Evolutionary conservation across 2,329 filamentous ascomycete species (phyloP).

Genomic region (Penicillium sp.): DNA sequence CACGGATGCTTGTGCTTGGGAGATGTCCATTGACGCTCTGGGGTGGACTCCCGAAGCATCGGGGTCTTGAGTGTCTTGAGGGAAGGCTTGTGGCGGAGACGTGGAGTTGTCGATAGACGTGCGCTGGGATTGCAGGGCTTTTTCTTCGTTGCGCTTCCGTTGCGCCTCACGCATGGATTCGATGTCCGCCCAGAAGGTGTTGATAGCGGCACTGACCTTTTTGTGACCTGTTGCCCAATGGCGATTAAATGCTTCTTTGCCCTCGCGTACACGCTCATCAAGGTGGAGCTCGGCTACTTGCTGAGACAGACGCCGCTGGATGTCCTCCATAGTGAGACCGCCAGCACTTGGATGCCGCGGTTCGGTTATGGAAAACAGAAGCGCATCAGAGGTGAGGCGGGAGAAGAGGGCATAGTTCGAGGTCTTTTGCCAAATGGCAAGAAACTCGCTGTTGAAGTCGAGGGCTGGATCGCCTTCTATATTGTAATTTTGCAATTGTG

Average conservation of each 20-base stretch:
- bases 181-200: conserved; percentile 83
- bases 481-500: conserved; percentile 52
- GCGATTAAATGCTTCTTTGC: conserved; percentile 77
- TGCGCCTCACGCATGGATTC: conserved; percentile 73
- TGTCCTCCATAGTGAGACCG: conserved; percentile 86
- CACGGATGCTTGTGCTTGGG: conserved; percentile 51
- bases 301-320: conserved; percentile 80
- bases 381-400: conserved; percentile 64
- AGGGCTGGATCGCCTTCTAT: conserved; percentile 74
- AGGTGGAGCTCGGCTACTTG: conserved; percentile 92
- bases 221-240: conserved; percentile 83
- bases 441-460: conserved; percentile 79
- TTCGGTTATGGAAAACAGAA: conserved; percentile 90
- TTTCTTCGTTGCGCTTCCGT: conserved; percentile 46
- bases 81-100: conserved; percentile 25
- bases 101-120: conserved; percentile 24
- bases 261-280: conserved; percentile 79
- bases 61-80: conserved; percentile 7
- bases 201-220: conserved; percentile 81
- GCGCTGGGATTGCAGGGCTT: conserved; percentile 25
- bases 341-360: conserved; percentile 90
- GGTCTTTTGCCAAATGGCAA: conserved; percentile 80
- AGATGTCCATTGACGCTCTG: conserved; percentile 44
- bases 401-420: conserved; percentile 91
- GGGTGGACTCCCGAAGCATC: conserved; percentile 25